These are phyloP conservation scores for Pyricularia sp. DNA, from an alignment of 2,329 filamentous ascomycete genomes.

Conservation along the genomic window DNA sequence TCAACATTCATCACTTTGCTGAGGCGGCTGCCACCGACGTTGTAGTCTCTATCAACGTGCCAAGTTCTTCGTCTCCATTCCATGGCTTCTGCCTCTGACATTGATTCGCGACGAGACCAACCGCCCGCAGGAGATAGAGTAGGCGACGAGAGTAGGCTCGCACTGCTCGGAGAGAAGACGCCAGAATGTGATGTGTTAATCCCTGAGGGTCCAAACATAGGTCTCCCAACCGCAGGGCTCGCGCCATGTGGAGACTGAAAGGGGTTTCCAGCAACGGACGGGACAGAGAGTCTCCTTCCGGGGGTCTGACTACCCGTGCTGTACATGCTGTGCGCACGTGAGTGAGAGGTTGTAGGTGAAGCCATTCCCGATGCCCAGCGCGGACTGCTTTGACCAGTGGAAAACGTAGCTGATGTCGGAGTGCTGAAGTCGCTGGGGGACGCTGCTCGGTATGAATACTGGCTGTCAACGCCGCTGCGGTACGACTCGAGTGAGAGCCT, in stretches of 20 bases:
- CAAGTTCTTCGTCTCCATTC: conserved; percentile 80
- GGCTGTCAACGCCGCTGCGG: conserved; percentile 52
- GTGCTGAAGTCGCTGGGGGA: conserved; percentile 72
- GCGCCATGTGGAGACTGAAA: conserved; percentile 55
- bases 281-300: conserved; percentile 71
- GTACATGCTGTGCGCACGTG: conserved; percentile 66
- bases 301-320: conserved; percentile 52
- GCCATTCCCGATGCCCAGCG: conserved; percentile 58
- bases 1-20: conserved; percentile 66
- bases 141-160: conserved; percentile 55
- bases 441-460: conserved; percentile 56
- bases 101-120: conserved; percentile 58
- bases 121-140: conserved; percentile 49
- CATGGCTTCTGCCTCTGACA: conserved; percentile 54
- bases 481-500: conserved; percentile 61
- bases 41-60: conserved; percentile 68
- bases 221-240: conserved; percentile 43
- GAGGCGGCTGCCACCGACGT: conserved; percentile 60
- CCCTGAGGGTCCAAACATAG: conserved; percentile 43
- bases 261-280: conserved; percentile 58
- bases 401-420: conserved; percentile 75
- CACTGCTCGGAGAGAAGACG: conserved; percentile 35
- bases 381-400: conserved; percentile 67
- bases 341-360: conserved; percentile 64
- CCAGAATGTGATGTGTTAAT: conserved; percentile 44